Base-by-base conservation (phyloP, 257 asterid genomes). In the Ophiorrhiza pumila region DNA sequence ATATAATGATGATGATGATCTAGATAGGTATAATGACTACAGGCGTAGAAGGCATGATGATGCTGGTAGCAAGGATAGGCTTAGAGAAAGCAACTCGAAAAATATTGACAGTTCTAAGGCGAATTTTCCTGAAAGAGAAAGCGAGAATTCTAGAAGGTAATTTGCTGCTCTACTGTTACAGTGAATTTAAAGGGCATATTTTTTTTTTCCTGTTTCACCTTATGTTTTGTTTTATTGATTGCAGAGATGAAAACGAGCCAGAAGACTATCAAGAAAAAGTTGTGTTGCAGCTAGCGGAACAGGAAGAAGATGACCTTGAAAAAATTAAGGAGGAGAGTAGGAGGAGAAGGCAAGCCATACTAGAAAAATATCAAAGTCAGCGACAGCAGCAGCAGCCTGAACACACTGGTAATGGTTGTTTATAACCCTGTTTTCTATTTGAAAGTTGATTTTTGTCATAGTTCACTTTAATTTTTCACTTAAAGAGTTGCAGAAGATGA, bases 311-410 rank as follows among this genome's bases (percentile, higher is more conserved):
- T 63, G 95, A 94, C 72, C 83, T 89, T 49, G 90, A 92, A 82
- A 90, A 80, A 85, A 87, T 95, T 71, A 94, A 90, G 86, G 97
- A 90, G 84, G 99, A 95, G 83, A 88, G 98, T 77, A 86, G 96
- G 88, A 88, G 95, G 84, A 86, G 92, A 67, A 83, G 81, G 72
- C 95, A 88, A 82, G 99, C 95, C 58, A 92, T 95, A 74, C 92
- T 95, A 65, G 97, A 91, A 77, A 95, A 90, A 84, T 85, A 95
- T 85, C 89, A 83, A 80, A 81, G 77, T 76, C 73, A 84, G 79
- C 93, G 79, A 45, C 80, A 78, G 74, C 79, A 77, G 57, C 69
- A 34, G 65, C 83, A 77, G 64, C 73, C 80, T 4, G 90, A 86
- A 72, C 85, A 73, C 74, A 72, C 50, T 4, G 85, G 89, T 80